phyloP scores from a whole-genome alignment of 192 early-diverging fungal genomes.

The Rhizophagus sp. region DNA sequence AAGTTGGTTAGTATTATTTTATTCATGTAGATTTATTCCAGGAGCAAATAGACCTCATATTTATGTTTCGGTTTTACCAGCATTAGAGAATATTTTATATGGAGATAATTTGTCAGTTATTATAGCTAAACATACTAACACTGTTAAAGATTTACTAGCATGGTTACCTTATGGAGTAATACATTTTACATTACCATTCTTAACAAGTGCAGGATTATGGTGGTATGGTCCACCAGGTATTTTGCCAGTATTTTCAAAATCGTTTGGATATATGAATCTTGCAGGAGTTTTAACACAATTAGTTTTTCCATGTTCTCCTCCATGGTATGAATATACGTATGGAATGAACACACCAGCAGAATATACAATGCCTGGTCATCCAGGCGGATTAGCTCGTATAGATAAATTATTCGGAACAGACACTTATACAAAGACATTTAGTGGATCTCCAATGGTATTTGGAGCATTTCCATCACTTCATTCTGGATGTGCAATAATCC shows the following conservation, averaged over 20 bases:
- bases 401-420: conserved; percentile 65
- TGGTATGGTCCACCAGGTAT: conserved; percentile 53
- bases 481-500: conserved; percentile 66
- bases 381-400: conserved; percentile 67
- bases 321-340: conserved; percentile 73
- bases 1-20: conserved; percentile 58
- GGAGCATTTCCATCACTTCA: conserved; percentile 77
- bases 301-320: conserved; percentile 64
- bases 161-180: conserved; percentile 78
- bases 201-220: conserved; percentile 50
- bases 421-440: conserved; percentile 64
- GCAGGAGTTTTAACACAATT: conserved; percentile 70
- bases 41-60: conserved; percentile 57
- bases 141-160: conserved; percentile 60
- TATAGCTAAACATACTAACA: conserved; percentile 51
- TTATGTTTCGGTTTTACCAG: conserved; percentile 63
- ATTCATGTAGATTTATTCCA: conserved; percentile 56
- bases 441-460: conserved; percentile 70
- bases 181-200: conserved; percentile 66
- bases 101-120: conserved; percentile 64
- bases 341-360: conserved; percentile 60
- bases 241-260: conserved; percentile 53
- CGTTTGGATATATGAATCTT: conserved; percentile 71
- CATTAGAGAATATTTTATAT: conserved; percentile 68
- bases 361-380: conserved; percentile 66